phyloP scores from a whole-genome alignment of 176 grass and related monocot genomes.

The Rhynchospora tenuis region DNA sequence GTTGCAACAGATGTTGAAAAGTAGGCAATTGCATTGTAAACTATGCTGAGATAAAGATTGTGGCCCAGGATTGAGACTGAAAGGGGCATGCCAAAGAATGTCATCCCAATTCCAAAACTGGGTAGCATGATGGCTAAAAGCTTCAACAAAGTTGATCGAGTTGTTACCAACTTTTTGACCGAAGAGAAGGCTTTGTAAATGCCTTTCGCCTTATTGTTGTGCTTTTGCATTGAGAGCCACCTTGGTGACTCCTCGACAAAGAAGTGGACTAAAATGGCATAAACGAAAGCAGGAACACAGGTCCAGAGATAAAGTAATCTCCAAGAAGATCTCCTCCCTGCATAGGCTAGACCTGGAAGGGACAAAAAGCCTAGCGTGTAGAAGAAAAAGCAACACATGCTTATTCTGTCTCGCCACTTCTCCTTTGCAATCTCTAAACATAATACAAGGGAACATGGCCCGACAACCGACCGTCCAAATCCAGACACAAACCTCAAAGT shows the following conservation, averaged over 20 bases:
- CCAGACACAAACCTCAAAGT: slow-evolving; percentile 58
- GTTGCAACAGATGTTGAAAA: slow-evolving; percentile 36
- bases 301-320: slow-evolving; percentile 60
- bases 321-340: slow-evolving; percentile 44
- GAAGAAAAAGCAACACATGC: slow-evolving; percentile 42
- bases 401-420: slow-evolving; percentile 48
- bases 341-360: slow-evolving; percentile 52
- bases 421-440: slow-evolving; percentile 49
- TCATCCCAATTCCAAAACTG: slow-evolving; percentile 47
- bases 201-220: not conserved
- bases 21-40: slow-evolving; percentile 58
- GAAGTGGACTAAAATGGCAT: slow-evolving; percentile 38
- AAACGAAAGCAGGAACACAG: slow-evolving; percentile 45
- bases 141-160: slow-evolving; percentile 47
- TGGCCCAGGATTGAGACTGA: slow-evolving; percentile 56
- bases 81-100: slow-evolving; percentile 82
- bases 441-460: slow-evolving; percentile 54
- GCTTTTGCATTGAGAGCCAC: slow-evolving; percentile 32
- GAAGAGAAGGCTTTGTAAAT: slow-evolving; percentile 27
- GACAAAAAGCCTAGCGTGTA: slow-evolving; percentile 72
- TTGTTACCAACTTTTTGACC: slow-evolving; percentile 33
- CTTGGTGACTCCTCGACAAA: slow-evolving; percentile 57
- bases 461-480: slow-evolving; percentile 48
- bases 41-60: slow-evolving; percentile 74
- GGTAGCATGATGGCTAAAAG: slow-evolving; percentile 44